Evolutionary conservation across 192 early-diverging fungal species (phyloP).

Genomic region (Entomortierella beljakovae): DNA sequence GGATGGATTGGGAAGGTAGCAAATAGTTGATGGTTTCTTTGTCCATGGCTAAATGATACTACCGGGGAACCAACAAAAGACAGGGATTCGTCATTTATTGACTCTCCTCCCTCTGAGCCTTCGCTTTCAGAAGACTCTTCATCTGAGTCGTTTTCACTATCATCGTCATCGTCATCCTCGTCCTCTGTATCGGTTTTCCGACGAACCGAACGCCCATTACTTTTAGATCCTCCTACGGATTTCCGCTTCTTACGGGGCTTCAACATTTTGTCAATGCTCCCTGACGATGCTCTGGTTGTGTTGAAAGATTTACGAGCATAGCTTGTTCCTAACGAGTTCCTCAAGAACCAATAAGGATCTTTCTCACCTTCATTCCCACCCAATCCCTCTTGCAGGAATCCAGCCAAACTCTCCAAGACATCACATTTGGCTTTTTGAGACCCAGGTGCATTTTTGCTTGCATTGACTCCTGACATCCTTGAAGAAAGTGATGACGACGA

Average conservation of each 20-base stretch:
- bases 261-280: slow-evolving; percentile 2
- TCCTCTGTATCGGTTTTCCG: not conserved
- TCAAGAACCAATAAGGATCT: slow-evolving; percentile 65
- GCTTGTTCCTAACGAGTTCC: slow-evolving; percentile 57
- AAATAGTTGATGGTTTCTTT: slow-evolving; percentile 13
- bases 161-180: slow-evolving; percentile 7
- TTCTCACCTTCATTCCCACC: slow-evolving; percentile 52
- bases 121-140: slow-evolving; percentile 1
- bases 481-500: not conserved
- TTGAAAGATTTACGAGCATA: slow-evolving; percentile 57
- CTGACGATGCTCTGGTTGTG: slow-evolving; percentile 15
- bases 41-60: slow-evolving; percentile 25
- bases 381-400: slow-evolving; percentile 67
- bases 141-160: slow-evolving; percentile 11
- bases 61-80: slow-evolving; percentile 22
- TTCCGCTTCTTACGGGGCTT: slow-evolving; percentile 27
- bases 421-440: slow-evolving; percentile 65
- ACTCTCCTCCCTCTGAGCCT: not conserved
- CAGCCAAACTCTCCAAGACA: slow-evolving; percentile 66
- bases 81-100: not conserved
- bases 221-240: not conserved
- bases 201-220: slow-evolving; percentile 7
- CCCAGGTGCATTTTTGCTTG: slow-evolving; percentile 49
- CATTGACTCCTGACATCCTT: slow-evolving; percentile 21
- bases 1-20: slow-evolving; percentile 34